Conservation (phyloP, 129 eudicot species). For the Flaveria trinervia region DNA sequence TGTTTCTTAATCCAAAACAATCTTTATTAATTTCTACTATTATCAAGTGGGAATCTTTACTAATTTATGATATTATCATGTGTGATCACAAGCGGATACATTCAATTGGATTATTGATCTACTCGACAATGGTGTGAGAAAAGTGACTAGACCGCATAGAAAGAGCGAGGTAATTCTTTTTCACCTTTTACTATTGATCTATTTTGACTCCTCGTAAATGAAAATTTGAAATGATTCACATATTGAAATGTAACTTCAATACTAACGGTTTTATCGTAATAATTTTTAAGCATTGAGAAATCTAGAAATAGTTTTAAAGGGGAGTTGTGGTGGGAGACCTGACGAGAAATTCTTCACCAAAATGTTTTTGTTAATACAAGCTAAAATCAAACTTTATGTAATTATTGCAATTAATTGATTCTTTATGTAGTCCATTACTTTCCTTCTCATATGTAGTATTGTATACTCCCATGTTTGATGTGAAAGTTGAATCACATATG, state of each 20-base stretch:
- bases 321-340: slow-evolving; percentile 98
- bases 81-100: slow-evolving; percentile 73
- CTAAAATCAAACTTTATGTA: too few relatives aligned
- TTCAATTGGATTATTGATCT: slow-evolving; percentile 87
- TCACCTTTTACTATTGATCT: slow-evolving; percentile 37
- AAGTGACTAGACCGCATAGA: slow-evolving; percentile 97
- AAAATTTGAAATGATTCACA: too few relatives aligned
- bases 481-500: too few relatives aligned
- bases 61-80: slow-evolving; percentile 42
- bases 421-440: too few relatives aligned
- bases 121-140: slow-evolving; percentile 99
- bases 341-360: slow-evolving; percentile 97
- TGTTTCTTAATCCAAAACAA: too few relatives aligned
- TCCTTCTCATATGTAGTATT: too few relatives aligned
- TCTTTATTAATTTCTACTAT: too few relatives aligned
- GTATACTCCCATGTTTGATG: too few relatives aligned
- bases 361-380: too few relatives aligned
- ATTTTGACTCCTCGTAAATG: slow-evolving; percentile 45
- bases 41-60: background rate
- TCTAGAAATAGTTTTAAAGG: slow-evolving; percentile 89
- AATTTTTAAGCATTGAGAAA: slow-evolving; percentile 69
- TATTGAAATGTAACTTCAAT: background rate
- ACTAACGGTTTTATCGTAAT: background rate
- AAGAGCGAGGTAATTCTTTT: slow-evolving; percentile 72
- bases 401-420: too few relatives aligned